Base-by-base conservation (phyloP, 2,329 filamentous ascomycete species). In the Thermochaetoides dissita region DNA sequence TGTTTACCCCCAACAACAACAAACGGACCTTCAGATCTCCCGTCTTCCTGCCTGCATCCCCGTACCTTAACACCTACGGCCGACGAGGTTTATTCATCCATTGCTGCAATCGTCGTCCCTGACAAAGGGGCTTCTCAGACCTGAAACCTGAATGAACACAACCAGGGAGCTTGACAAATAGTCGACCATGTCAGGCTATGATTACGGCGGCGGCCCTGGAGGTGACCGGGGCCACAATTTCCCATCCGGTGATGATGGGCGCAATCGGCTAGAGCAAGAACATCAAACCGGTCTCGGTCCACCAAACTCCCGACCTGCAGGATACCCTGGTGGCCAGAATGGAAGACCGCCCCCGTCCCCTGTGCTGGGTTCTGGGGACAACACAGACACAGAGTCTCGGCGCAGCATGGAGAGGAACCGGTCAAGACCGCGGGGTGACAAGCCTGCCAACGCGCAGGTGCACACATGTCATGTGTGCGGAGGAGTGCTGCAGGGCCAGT, bases 401-500 rank as follows among this genome's bases (percentile, higher is more conserved):
- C 67, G 61, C 53, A 77, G 73, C 59, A 63, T 57, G 50, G 76
- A 80, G 59, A 68, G 72, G 45, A 77, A 71, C 51, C 62, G 72
- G 50, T 76, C 75, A 45, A 64, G 71, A 53, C 67, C 63, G 37
- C 65, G 70, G 51, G 67, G 43, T 24, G 46, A 46, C 6, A 49
- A 75, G 52, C 69, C 69, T 41, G 64, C 67, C 37, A 79, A 75
- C 56, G 74, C 76, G 34, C 71, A 74, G 51, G 59, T 74, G 46
- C 74, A 83, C 51, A 67, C 74, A 34, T 89, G 84, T 64, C 88
- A 86, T 56, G 95, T 94, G 63, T 98, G 91, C 58, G 79, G 79
- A 49, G 83, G 89, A 60, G 72, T 81, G 42, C 69, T 98, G 59
- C 93, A 86, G 1, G 91, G 91, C 36, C 91, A 98, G 63, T 98